These are phyloP conservation scores for Cucurbita ficifolia DNA, from an alignment of 306 rosid species.

Conservation along the genomic window DNA sequence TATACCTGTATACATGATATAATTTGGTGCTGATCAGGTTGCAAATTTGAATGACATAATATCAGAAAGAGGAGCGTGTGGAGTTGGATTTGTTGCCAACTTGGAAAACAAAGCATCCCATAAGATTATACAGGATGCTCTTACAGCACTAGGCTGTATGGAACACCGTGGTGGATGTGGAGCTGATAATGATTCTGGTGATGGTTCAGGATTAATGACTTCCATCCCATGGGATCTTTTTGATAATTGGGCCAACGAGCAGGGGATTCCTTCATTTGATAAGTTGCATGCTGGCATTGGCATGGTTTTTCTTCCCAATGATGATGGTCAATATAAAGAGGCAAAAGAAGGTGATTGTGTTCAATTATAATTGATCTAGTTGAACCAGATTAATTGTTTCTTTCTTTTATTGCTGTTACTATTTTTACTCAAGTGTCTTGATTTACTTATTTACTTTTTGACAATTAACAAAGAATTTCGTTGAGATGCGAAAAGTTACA, in stretches of 20 bases:
- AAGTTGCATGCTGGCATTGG: constrained; percentile 93
- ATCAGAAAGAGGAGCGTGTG: constrained; percentile 96
- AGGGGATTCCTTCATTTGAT: constrained; percentile 81
- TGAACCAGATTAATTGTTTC: constrained; percentile 6
- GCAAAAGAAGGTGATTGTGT: constrained; percentile 64
- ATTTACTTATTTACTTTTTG: not conserved
- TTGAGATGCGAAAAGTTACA: not conserved
- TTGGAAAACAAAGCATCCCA: constrained; percentile 73
- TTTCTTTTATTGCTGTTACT: not conserved
- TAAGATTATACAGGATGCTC: constrained; percentile 69
- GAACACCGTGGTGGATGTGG: constrained; percentile 99
- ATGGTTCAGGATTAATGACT: constrained; percentile 93
- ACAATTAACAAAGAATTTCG: not conserved
- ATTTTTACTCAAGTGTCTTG: not conserved
- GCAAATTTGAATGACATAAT: constrained; percentile 72
- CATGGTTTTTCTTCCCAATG: constrained; percentile 86
- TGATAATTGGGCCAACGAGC: constrained; percentile 63
- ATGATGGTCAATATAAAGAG: constrained; percentile 41
- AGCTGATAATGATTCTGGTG: constrained; percentile 97
- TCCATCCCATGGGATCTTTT: constrained; percentile 86
- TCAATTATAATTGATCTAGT: constrained; percentile 13
- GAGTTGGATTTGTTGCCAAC: constrained; percentile 96
- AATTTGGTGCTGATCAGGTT: constrained; percentile 44
- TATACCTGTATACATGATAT: constrained; percentile 6
- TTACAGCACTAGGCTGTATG: constrained; percentile 88